phyloP scores from a whole-genome alignment of 768 basidiomycete species.

The Harrya chromipes region DNA sequence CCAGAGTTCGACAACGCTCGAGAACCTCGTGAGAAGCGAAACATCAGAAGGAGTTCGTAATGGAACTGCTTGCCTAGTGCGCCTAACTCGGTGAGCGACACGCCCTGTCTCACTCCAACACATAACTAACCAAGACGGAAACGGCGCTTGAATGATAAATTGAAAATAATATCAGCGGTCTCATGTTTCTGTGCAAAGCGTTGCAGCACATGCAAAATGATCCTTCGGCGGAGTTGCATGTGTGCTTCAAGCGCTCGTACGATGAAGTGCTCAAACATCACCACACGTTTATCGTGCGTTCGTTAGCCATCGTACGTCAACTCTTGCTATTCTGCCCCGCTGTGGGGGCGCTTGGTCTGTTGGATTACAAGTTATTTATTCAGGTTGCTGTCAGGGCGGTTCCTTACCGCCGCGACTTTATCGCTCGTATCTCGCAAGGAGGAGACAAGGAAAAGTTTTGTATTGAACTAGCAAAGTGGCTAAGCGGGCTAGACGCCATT shows the following conservation, averaged over 20 bases:
- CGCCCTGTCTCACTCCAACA: constrained; percentile 18
- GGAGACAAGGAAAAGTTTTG: constrained; percentile 59
- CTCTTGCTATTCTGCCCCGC: background rate
- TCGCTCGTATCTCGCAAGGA: constrained; percentile 58
- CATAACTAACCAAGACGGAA: background rate
- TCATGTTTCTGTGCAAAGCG: constrained; percentile 65
- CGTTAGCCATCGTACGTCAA: constrained; percentile 35
- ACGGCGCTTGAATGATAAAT: constrained; percentile 4
- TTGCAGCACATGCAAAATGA: constrained; percentile 64
- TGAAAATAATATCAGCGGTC: constrained; percentile 44
- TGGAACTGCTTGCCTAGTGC: constrained; percentile 60
- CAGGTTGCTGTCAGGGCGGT: constrained; percentile 65
- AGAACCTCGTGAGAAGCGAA: constrained; percentile 57
- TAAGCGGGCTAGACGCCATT: constrained; percentile 55
- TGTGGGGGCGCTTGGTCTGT: background rate
- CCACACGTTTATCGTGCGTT: constrained; percentile 64
- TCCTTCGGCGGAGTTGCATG: constrained; percentile 48
- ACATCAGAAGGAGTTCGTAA: constrained; percentile 39
- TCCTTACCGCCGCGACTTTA: constrained; percentile 61
- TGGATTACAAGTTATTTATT: background rate
- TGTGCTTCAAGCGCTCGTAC: constrained; percentile 70
- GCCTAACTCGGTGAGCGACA: constrained; percentile 55
- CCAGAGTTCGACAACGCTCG: constrained; percentile 51
- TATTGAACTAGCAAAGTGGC: constrained; percentile 57
- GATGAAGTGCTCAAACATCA: constrained; percentile 65